Conservation (phyloP, 148 eudicot genomes). For the Camellia lanceoleosa region DNA sequence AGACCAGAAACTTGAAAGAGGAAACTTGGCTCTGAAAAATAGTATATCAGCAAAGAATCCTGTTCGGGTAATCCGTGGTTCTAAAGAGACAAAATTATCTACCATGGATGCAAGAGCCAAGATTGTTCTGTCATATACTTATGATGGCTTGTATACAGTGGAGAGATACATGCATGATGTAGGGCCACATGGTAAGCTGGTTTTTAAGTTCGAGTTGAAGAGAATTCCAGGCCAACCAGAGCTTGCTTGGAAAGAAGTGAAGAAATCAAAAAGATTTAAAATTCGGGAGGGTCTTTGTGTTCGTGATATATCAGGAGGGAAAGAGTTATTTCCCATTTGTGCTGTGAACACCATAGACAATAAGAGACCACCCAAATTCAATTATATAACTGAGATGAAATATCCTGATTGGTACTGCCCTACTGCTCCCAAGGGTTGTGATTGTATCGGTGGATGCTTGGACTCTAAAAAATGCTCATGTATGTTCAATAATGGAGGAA, state of each 20-base stretch:
- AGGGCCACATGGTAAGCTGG: constrained; percentile 57
- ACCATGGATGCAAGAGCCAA: constrained; percentile 44
- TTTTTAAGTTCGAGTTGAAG: constrained; percentile 65
- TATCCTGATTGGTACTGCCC: constrained; percentile 65
- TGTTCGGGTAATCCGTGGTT: constrained; percentile 83
- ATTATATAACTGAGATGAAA: constrained; percentile 54
- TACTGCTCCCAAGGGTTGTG: constrained; percentile 56
- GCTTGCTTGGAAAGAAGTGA: constrained; percentile 69
- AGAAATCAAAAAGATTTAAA: constrained; percentile 45
- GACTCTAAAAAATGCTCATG: constrained; percentile 62
- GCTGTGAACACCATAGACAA: constrained; percentile 68
- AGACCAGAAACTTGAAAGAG: constrained; percentile 87
- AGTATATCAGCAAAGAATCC: constrained; percentile 47
- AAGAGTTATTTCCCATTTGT: constrained; percentile 47
- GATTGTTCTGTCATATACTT: constrained; percentile 50
- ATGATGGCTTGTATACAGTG: constrained; percentile 72
- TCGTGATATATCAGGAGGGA: constrained; percentile 57
- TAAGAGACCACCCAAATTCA: constrained; percentile 64
- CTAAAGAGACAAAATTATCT: constrained; percentile 48
- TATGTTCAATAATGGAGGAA: constrained; percentile 63
- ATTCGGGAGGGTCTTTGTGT: constrained; percentile 47
- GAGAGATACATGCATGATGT: constrained; percentile 26
- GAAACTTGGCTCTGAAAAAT: constrained; percentile 70
- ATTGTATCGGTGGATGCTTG: constrained; percentile 58
- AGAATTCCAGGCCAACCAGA: constrained; percentile 70